Base-by-base conservation (phyloP, 805 yeast species). In the Komagataella phaffii region DNA sequence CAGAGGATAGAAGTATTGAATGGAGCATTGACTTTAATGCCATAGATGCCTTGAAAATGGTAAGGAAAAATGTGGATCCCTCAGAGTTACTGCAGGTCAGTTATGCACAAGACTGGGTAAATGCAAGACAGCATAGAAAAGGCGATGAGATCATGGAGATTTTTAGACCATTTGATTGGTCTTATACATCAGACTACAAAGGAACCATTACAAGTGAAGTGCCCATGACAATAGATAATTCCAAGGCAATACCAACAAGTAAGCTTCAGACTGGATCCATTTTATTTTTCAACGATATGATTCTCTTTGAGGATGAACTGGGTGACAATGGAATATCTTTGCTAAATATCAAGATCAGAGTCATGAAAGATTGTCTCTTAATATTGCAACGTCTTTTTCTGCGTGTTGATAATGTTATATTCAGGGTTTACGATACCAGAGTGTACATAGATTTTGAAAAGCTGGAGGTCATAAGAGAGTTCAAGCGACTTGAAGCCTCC, bases 321-420 rank as follows among this genome's bases (percentile, higher is more conserved):
- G 98, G 96, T 3, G 99, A 93, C 64, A 93, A 91, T 64, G 99
- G 99, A 6, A 85, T 88, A 17, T 79, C 95, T 0, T 76, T 87
- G 51, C 67, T 87, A 51, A 80, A 81, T 50, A 81, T 83, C 43
- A 90, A 90, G 64, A 77, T 93, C 18, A 70, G 99, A 55, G 96
- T 89, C 3, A 93, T 93, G 97, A 81, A 81, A 6, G 77, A 82
- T 50, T 78, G 96, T 54, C 62, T 93, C 56, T 68, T 93, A 44
- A 58, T 91, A 40, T 70, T 93, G 48, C 79, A 83, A 49, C 74
- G 98, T 48, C 78, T 91, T 58, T 91, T 88, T 62, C 65, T 93
- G 54, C 74, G 98, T 48, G 95, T 93, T 6, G 99, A 93, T 67
- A 83, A 87, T 57, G 99, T 93, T 4, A 68, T 89, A 19, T 79